phyloP scores from a whole-genome alignment of 2,329 filamentous ascomycete species.

The Orbilia blumenaviensis region DNA sequence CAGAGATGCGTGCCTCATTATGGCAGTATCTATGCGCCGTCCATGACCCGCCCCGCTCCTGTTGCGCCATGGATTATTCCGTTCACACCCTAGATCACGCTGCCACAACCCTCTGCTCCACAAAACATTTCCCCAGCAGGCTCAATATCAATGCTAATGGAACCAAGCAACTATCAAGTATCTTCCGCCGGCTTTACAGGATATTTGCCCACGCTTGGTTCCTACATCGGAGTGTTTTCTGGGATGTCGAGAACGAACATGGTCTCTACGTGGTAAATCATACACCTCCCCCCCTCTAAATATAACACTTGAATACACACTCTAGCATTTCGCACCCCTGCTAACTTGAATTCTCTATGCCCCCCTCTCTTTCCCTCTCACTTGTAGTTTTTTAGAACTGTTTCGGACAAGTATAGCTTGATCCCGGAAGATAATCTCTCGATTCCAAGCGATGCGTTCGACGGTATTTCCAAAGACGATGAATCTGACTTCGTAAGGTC shows the following conservation, averaged over 20 bases:
- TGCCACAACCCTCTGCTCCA: conserved; percentile 89
- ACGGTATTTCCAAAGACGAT: conserved; percentile 25
- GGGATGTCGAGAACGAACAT: conserved; percentile 88
- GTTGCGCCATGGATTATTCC: conserved; percentile 98
- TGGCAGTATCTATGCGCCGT: conserved; percentile 99
- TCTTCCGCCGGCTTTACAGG: conserved; percentile 90
- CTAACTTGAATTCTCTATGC: no score
- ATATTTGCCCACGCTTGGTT: conserved; percentile 99
- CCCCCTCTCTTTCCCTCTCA: no score
- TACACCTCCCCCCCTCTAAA: neutral
- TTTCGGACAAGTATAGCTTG: conserved; percentile 89
- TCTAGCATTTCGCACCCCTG: neutral
- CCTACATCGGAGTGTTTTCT: conserved; percentile 93
- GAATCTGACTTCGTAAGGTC: conserved; percentile 9
- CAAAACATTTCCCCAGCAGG: conserved; percentile 92
- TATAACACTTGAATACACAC: no score
- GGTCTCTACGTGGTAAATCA: conserved; percentile 83
- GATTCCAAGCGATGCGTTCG: conserved; percentile 68
- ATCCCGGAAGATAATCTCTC: conserved; percentile 96
- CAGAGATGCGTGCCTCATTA: conserved; percentile 97
- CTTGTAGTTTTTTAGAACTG: conserved; percentile 82
- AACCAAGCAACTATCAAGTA: conserved; percentile 87
- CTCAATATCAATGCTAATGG: conserved; percentile 64
- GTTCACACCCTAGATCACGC: conserved; percentile 99
- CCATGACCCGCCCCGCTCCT: conserved; percentile 94